A percentile compares a stretch with the other conserved stretches of the same genome.
These are phyloP conservation scores for Trichoderma oligosporum DNA, from an alignment of 2,329 filamentous ascomycete genomes.

Conservation along the genomic window DNA sequence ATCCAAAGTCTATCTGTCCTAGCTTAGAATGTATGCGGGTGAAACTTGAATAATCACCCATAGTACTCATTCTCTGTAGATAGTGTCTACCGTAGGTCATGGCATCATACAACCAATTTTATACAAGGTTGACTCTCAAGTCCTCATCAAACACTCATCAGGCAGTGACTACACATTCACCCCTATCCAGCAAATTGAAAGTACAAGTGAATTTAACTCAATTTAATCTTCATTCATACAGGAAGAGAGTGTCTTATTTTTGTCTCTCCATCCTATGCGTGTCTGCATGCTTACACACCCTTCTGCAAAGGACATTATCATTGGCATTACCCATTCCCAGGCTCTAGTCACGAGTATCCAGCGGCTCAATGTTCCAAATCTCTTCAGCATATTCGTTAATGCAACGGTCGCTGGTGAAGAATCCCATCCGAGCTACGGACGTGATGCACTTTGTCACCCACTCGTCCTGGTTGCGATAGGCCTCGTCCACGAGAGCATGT, in stretches of 20 bases:
- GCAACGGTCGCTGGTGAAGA: slow-evolving; percentile 92
- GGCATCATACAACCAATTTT: background rate
- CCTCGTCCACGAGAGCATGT: slow-evolving; percentile 84
- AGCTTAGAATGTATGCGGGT: no score
- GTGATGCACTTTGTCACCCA: slow-evolving; percentile 90
- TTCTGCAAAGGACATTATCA: background rate
- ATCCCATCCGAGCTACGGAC: slow-evolving; percentile 89
- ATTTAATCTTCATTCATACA: slow-evolving; percentile 12
- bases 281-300: background rate
- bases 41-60: no score
- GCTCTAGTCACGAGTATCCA: slow-evolving; percentile 45
- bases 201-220: background rate
- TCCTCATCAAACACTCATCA: no score
- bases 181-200: background rate
- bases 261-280: background rate
- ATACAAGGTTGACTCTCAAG: no score
- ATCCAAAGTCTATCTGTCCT: background rate
- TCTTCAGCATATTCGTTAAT: slow-evolving; percentile 96
- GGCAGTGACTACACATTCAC: background rate
- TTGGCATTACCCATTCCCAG: background rate
- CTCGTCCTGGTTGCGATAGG: slow-evolving; percentile 85
- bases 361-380: slow-evolving; percentile 95
- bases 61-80: no score
- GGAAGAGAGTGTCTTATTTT: slow-evolving; percentile 1
- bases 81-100: no score